Conservation (phyloP, 2,329 filamentous ascomycete species). For the Eutypa lata region DNA sequence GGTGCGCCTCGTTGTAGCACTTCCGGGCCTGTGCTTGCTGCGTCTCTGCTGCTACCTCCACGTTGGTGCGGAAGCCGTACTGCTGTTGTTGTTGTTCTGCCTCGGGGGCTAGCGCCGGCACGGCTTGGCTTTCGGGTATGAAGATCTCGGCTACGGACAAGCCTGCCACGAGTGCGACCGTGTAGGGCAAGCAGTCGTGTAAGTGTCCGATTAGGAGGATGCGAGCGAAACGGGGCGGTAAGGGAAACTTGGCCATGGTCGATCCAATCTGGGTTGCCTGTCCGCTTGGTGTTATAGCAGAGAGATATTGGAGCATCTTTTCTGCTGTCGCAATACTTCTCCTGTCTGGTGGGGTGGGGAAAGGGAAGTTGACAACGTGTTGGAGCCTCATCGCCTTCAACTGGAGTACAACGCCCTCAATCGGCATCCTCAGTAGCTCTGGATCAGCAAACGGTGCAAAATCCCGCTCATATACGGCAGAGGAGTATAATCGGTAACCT, state of each 20-base stretch:
- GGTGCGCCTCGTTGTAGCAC: conserved; percentile 67
- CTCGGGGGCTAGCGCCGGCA: conserved; percentile 52
- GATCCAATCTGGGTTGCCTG: conserved; percentile 76
- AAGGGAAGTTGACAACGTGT: conserved; percentile 90
- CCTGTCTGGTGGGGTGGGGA: conserved; percentile 83
- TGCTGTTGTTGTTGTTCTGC: conserved; percentile 15
- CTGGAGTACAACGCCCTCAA: conserved; percentile 89
- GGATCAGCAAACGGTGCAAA: conserved; percentile 84
- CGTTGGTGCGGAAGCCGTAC: conserved; percentile 51
- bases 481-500: conserved; percentile 83
- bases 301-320: conserved; percentile 79
- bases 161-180: conserved; percentile 83
- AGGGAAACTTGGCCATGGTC: conserved; percentile 82
- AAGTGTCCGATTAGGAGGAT: conserved; percentile 87
- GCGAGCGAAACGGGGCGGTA: conserved; percentile 85
- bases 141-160: conserved; percentile 88
- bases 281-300: conserved; percentile 69
- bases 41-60: conserved; percentile 70
- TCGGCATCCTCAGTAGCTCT: conserved; percentile 85
- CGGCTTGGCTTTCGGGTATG: conserved; percentile 74
- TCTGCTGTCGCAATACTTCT: conserved; percentile 78
- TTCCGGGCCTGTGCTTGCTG: conserved; percentile 61
- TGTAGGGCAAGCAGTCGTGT: conserved; percentile 78
- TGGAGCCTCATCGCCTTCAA: conserved; percentile 93
- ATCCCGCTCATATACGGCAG: conserved; percentile 86